A percentile compares a stretch with the other conserved stretches of the same genome.
phyloP scores from a whole-genome alignment of 257 asterid genomes.

The Solanum virginianum region DNA sequence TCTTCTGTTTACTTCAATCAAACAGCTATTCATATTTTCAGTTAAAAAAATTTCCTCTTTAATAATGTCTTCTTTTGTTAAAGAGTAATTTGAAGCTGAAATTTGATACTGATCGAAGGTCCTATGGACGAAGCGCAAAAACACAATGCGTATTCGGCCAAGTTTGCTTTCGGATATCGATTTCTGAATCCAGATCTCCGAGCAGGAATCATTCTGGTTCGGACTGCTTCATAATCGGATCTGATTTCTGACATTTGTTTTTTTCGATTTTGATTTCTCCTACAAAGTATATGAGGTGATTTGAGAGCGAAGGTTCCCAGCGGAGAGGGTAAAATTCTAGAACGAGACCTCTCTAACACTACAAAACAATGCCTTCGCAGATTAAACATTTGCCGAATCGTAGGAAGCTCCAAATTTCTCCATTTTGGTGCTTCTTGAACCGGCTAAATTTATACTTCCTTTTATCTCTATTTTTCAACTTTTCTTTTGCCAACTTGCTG shows the following conservation, averaged over 20 bases:
- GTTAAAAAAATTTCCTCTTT: no score
- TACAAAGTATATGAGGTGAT: neutral
- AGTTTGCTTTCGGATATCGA: slow-evolving; percentile 81
- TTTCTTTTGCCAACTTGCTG: neutral
- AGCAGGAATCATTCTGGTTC: slow-evolving; percentile 8
- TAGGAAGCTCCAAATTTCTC: slow-evolving; percentile 20
- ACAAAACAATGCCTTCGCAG: slow-evolving; percentile 37
- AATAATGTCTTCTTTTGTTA: neutral
- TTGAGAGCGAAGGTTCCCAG: slow-evolving; percentile 68
- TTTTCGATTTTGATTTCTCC: neutral
- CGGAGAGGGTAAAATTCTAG: slow-evolving; percentile 46
- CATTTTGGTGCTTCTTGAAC: slow-evolving; percentile 44
- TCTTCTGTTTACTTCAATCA: neutral
- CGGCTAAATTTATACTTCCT: slow-evolving; percentile 20
- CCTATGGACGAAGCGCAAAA: slow-evolving; percentile 69
- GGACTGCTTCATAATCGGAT: slow-evolving; percentile 24
- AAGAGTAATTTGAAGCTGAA: neutral
- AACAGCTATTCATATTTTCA: neutral
- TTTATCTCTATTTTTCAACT: neutral
- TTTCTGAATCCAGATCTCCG: slow-evolving; percentile 33
- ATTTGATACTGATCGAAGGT: slow-evolving; percentile 27
- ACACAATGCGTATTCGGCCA: slow-evolving; percentile 47
- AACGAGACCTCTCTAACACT: slow-evolving; percentile 69
- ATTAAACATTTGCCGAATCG: slow-evolving; percentile 35
- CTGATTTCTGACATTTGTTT: neutral